A percentile compares a stretch with the other conserved stretches of the same genome.
These are phyloP conservation scores for Rhizophagus clarus DNA, from an alignment of 192 early-diverging fungal genomes.

Conservation along the genomic window DNA sequence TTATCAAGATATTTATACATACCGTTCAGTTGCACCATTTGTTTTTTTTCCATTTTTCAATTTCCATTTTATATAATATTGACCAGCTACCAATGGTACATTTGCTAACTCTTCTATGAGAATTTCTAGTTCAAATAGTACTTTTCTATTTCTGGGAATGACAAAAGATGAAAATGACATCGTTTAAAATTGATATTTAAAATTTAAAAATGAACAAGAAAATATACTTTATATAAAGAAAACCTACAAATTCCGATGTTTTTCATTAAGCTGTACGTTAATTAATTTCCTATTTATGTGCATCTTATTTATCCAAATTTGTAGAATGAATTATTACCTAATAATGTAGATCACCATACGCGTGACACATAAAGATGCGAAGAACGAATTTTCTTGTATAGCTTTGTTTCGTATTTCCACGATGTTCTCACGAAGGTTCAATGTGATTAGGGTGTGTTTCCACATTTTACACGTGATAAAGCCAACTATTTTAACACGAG, in stretches of 20 bases:
- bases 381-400: background rate
- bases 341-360: too few relatives aligned
- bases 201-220: background rate
- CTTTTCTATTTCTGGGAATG: slow-evolving; percentile 70
- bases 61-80: slow-evolving; percentile 82
- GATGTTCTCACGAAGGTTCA: background rate
- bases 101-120: slow-evolving; percentile 77
- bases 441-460: background rate
- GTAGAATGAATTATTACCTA: too few relatives aligned
- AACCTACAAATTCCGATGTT: background rate
- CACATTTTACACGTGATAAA: background rate
- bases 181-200: background rate
- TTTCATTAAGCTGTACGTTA: too few relatives aligned
- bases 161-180: slow-evolving; percentile 65
- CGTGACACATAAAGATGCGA: too few relatives aligned
- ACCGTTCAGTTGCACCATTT: slow-evolving; percentile 46
- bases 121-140: slow-evolving; percentile 62
- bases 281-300: too few relatives aligned
- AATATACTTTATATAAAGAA: background rate
- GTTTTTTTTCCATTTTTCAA: slow-evolving; percentile 48
- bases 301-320: too few relatives aligned
- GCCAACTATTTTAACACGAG: background rate
- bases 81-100: slow-evolving; percentile 78
- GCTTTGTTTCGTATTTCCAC: background rate
- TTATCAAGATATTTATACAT: background rate